Base-by-base conservation (phyloP, 2,329 filamentous ascomycete species). In the Diplodia corticola region DNA sequence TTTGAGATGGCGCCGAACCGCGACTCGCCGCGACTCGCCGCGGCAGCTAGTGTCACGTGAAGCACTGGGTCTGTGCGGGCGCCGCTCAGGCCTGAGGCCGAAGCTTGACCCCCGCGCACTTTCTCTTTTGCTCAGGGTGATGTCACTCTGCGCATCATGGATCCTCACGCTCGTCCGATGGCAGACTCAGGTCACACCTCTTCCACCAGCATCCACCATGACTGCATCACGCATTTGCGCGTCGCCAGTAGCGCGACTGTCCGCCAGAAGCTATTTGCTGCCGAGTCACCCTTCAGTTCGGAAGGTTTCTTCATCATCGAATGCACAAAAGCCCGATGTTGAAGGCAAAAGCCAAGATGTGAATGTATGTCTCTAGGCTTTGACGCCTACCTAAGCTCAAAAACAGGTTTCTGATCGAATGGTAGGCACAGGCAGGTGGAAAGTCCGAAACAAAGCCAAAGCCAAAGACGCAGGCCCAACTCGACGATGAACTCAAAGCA, bases 401-500 rank as follows among this genome's bases (percentile, higher is more conserved):
- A 1, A 26, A 20, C 22, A 12, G n/a, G 13, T 3, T 10, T 50
- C 30, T 65, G 24, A 65, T 7, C 6, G 22, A 4, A 1, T 20
- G 17, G 12, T 15, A 50, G 44, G 17, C 20, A 24, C 40, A 24
- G 10, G 24, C 44, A 33, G 44, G 22, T n/a, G 3, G 10, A 17
- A 48, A 60, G 44, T 17, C 44, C 1, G 37, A 57, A 51, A 57
- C 55, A n/a, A 54, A 53, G 50, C 6, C 55, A 15, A 30, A 28
- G 54, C 30, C 67, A 10, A 53, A 49, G 59, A 49, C 67, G 0
- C 80, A 86, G 66, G 81, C 85, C 0, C 82, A 92, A 71, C 75
- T 86, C 1, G 91, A 93, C 71, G 85, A 86, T 68, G 90, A 92
- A 70, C 75, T 93, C 26, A 82, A 83, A 48, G 75, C 83, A 67